A percentile compares a stretch with the other conserved stretches of the same genome.
phyloP scores from a whole-genome alignment of 2,329 filamentous ascomycete genomes.

The Fusarium verticillioides region DNA sequence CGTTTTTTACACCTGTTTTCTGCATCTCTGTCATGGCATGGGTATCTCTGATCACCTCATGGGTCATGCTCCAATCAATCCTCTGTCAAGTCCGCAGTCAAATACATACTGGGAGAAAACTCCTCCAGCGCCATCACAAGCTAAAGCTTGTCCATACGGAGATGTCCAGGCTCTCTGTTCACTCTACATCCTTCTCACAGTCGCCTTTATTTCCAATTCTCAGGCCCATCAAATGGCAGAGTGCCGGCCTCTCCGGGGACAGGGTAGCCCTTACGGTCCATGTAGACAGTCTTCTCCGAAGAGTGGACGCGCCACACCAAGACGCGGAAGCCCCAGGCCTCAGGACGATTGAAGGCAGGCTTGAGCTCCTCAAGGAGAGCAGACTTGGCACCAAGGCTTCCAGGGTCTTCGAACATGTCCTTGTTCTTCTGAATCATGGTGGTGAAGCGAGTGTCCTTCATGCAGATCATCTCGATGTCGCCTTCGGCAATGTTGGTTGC shows the following conservation, averaged over 20 bases:
- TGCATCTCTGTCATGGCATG: background rate
- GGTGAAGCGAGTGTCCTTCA: background rate
- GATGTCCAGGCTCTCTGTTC: background rate
- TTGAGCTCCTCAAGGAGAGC: background rate
- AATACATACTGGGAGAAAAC: background rate
- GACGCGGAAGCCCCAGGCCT: background rate
- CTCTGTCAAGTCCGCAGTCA: background rate
- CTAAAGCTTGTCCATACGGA: background rate
- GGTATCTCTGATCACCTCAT: background rate
- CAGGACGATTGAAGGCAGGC: background rate
- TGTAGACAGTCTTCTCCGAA: background rate
- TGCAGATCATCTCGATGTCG: constrained; percentile 3
- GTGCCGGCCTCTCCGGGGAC: background rate
- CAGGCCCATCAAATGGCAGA: background rate
- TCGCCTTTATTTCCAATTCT: background rate
- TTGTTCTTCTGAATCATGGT: background rate
- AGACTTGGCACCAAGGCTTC: background rate
- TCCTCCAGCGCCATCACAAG: background rate
- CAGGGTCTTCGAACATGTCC: background rate
- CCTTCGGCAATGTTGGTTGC: background rate
- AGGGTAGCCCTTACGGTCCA: background rate
- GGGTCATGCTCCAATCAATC: background rate
- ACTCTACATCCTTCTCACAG: no score
- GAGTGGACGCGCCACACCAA: background rate
- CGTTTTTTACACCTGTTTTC: no score